Percentiles rank a stretch among this genome's conserved stretches.
phyloP scores from a whole-genome alignment of 1,284 basidiomycete genomes.

The Ganoderma sinense region DNA sequence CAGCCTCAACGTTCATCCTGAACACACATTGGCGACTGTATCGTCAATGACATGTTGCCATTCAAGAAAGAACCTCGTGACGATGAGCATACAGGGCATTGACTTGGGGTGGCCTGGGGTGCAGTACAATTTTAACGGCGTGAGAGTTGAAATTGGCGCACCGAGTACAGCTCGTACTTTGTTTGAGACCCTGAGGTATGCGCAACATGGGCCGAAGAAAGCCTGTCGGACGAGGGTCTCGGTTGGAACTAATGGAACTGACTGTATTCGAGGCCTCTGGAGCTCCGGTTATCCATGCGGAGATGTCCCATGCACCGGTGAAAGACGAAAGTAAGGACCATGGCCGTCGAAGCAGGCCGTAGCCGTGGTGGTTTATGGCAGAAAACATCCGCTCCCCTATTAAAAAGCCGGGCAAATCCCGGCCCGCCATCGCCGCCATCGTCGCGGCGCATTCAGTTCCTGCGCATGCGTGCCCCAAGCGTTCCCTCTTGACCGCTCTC shows the following conservation, averaged over 20 bases:
- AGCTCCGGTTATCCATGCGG: not conserved
- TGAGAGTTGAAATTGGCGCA: not conserved
- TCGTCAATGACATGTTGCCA: not conserved
- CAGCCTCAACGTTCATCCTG: not conserved
- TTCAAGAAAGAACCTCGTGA: not conserved
- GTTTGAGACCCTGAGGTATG: too few species aligned
- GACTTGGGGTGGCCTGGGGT: not conserved
- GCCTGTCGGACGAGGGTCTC: not conserved
- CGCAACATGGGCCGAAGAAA: not conserved
- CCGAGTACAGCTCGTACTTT: not conserved
- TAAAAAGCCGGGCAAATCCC: not conserved
- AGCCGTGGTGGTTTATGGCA: not conserved
- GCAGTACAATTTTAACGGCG: not conserved
- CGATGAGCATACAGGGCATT: not conserved
- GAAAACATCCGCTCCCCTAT: not conserved
- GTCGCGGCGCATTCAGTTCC: too few species aligned
- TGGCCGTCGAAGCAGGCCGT: not conserved
- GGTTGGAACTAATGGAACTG: not conserved
- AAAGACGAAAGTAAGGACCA: not conserved
- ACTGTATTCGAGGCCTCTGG: not conserved
- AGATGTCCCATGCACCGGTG: not conserved
- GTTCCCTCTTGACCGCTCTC: not conserved
- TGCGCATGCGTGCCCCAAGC: too few species aligned
- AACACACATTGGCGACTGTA: not conserved
- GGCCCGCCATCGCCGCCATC: not conserved